Evolutionary conservation across 805 yeast species (phyloP), one percentile per base, ranked within the genome.

Genomic region (Debaryomyces prosopidis): DNA sequence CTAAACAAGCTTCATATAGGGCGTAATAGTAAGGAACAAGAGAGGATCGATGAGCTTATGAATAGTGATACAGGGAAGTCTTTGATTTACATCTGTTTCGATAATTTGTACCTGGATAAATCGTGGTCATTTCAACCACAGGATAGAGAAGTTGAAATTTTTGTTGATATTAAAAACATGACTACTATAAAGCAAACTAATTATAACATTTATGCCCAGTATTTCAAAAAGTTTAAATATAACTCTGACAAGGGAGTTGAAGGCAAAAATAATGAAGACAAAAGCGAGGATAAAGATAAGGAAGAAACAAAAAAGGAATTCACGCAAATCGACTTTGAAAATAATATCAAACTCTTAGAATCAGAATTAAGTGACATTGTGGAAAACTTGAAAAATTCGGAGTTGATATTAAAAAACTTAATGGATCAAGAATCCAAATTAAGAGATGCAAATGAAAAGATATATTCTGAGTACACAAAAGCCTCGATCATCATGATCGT

Each of bases 41-140:
- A 43, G 7, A 48, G 51, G 12, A 36, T 46, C 15, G 40, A 49
- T 11, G 55, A 59, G 17, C 43, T 58, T 4, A 41, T 60, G 38
- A 49, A 53, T 32, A 48, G 55, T 17, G 49, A 53, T 38, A 46
- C 54, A 19, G 68, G 64, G 4, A 59, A 57, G 42, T 64, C 66
- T 7, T 52, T 58, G 32, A 60, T 72, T 15, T 59, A 68, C 50
- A 57, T 72, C 14, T 72, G 77, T 49, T 72, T 72, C 54, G 76
- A 72, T 53, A 72, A 72, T 49, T 42, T 71, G 26, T 72, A 65
- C 54, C 55, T 51, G 36, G 77, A 72, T 51, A 65, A 66, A 48
- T 68, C 74, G 7, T 72, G 76, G 76, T 65, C 74, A 15, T 72
- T 69, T 50, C 54, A 56, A 14, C 71, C 74, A 5, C 47, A 48